Evolutionary conservation across 257 asterid genomes (phyloP), one percentile per base, ranked within the genome.

Genomic region (Scutellaria baicalensis): DNA sequence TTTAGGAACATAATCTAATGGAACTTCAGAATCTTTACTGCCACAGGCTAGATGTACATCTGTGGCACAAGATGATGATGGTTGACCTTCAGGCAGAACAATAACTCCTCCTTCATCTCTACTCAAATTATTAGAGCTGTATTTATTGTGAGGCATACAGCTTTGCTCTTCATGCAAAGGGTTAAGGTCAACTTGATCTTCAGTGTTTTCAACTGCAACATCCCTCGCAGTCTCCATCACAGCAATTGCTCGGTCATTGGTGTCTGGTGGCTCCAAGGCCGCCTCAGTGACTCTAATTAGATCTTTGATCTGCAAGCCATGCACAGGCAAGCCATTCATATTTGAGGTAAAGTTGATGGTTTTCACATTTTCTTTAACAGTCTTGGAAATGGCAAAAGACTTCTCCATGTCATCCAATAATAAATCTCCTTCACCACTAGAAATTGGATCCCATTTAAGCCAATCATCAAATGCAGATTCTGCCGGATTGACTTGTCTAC

Each of bases 401-500:
- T 83, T 91, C 77, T 85, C 89, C 74, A 92, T 81, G 81, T 91
- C 98, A 59, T 89, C 98, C 73, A 94, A 77, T 59, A 80, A 75
- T 74, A 91, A 70, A 81, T 91, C 99, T 27, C 97, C 99, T 65
- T 85, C 95, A n/a, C 96, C 98, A 77, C 96, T 91, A 48, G 97
- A 91, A 47, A 94, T 83, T 72, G 96, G 97, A 77, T 94, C 96
- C 97, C 98, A 91, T 21, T 81, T 84, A 66, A 86, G 89, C 95
- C 93, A 91, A 64, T 88, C 99, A 40, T 80, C 80, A 66, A 80
- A 75, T 40, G 61, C 61, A 71, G 79, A 71, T 54, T 82, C 64
- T 51, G 52, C 77, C 3, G 79, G 59, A 74, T 80, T 54, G 52
- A 20, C 40, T 61, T 79, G 81, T 51, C 63, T 82, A 42, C 64